phyloP scores from a whole-genome alignment of 2,329 filamentous ascomycete species.

The Fusarium udum region DNA sequence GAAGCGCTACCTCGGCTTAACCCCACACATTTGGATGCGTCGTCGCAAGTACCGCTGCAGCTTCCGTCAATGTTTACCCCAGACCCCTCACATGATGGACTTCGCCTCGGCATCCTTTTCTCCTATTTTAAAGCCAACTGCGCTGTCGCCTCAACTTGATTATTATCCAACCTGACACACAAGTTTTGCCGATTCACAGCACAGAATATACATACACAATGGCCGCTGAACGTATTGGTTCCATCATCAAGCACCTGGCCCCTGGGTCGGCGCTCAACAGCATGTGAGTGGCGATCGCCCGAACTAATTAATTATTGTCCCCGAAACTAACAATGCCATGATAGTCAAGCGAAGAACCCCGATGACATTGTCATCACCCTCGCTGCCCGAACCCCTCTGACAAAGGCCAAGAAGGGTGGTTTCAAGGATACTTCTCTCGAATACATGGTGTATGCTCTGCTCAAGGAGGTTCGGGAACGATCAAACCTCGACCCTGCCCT shows the following conservation, averaged over 20 bases:
- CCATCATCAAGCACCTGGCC: conserved; percentile 86
- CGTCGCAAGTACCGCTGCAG: conserved; percentile 31
- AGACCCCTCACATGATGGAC: conserved; percentile 33
- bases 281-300: conserved; percentile 71
- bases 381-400: conserved; percentile 86
- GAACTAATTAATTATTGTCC: background rate
- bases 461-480: conserved; percentile 78
- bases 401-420: conserved; percentile 89
- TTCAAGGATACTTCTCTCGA: conserved; percentile 95
- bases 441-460: conserved; percentile 81
- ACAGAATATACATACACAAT: conserved; percentile 58
- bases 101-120: conserved; percentile 31
- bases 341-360: conserved; percentile 87
- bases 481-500: conserved; percentile 81
- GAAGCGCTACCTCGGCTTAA: conserved; percentile 44
- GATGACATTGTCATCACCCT: conserved; percentile 98
- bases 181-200: background rate
- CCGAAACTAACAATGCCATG: conserved; percentile 2
- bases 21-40: conserved; percentile 39
- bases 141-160: background rate
- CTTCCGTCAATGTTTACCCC: conserved; percentile 31
- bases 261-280: conserved; percentile 76
- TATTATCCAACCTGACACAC: background rate
- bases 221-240: conserved; percentile 86
- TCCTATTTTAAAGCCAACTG: conserved; percentile 28